phyloP scores from a whole-genome alignment of 192 early-diverging fungal genomes.

The Coemansia sp. region DNA sequence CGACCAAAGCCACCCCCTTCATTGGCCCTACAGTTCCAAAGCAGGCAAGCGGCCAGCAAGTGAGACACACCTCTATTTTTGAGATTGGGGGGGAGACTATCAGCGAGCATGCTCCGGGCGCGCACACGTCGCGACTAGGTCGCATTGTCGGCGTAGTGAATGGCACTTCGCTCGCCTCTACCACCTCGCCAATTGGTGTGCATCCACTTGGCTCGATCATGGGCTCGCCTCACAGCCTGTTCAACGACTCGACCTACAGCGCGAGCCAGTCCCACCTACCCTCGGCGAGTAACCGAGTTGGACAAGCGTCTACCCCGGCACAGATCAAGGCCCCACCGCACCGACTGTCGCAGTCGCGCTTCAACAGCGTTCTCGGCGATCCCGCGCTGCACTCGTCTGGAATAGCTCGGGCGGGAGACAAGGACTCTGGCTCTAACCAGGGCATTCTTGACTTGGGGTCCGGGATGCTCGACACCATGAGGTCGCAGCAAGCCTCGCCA shows the following conservation, averaged over 20 bases:
- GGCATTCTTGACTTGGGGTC: slow-evolving; percentile 26
- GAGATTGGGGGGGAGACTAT: slow-evolving; percentile 53
- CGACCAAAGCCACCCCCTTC: slow-evolving; percentile 18
- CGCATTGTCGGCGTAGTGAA: slow-evolving; percentile 16
- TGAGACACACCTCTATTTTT: slow-evolving; percentile 41
- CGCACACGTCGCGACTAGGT: slow-evolving; percentile 20
- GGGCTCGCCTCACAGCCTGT: slow-evolving; percentile 42
- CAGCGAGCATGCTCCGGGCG: slow-evolving; percentile 10
- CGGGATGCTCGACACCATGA: slow-evolving; percentile 43
- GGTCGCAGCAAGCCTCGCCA: slow-evolving; percentile 53
- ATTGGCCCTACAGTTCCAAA: slow-evolving; percentile 19
- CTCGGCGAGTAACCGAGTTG: background rate
- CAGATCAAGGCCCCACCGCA: slow-evolving; percentile 9
- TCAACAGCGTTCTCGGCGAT: slow-evolving; percentile 34
- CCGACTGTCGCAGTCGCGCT: slow-evolving; percentile 42
- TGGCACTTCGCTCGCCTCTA: slow-evolving; percentile 12
- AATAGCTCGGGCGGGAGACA: slow-evolving; percentile 12
- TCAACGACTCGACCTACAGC: slow-evolving; percentile 36
- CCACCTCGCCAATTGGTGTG: slow-evolving; percentile 38
- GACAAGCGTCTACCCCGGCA: background rate
- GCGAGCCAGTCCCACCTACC: slow-evolving; percentile 6
- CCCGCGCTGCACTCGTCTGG: slow-evolving; percentile 17
- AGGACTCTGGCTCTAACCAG: slow-evolving; percentile 7
- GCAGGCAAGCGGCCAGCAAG: slow-evolving; percentile 9
- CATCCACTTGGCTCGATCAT: slow-evolving; percentile 48